These are phyloP conservation scores for Aegilops bicornis DNA, from an alignment of 176 grass and related monocot genomes.

Conservation along the genomic window DNA sequence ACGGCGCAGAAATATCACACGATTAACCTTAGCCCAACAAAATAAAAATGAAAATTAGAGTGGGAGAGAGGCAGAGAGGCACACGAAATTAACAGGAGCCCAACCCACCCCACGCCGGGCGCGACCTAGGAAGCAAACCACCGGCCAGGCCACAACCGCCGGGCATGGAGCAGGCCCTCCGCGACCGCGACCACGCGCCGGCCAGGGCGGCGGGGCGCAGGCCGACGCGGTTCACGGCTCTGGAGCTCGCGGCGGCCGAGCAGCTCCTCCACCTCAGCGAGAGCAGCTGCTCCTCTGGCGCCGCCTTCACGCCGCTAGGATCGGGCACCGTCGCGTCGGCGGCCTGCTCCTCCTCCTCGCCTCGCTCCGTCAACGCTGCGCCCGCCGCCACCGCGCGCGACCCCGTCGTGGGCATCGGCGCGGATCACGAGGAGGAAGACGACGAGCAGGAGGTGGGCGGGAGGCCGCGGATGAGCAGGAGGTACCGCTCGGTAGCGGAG, in stretches of 20 bases:
- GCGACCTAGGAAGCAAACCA: not conserved
- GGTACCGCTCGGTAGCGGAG: slow-evolving; percentile 51
- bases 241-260: slow-evolving; percentile 71
- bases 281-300: slow-evolving; percentile 47
- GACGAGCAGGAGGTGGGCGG: slow-evolving; percentile 46
- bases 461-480: slow-evolving; percentile 43
- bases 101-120: not conserved
- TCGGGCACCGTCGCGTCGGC: not conserved
- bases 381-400: not conserved
- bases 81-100: slow-evolving; percentile 21
- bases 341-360: slow-evolving; percentile 26
- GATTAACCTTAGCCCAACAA: not conserved
- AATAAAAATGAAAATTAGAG: not conserved
- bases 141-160: not conserved
- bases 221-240: slow-evolving; percentile 36
- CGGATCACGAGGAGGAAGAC: not conserved
- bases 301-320: not conserved
- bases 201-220: not conserved
- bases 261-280: slow-evolving; percentile 80
- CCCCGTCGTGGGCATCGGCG: not conserved
- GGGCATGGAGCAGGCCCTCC: slow-evolving; percentile 8
- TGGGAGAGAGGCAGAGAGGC: not conserved
- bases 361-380: slow-evolving; percentile 26
- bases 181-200: not conserved
- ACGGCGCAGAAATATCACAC: not conserved